phyloP scores from a whole-genome alignment of 2,329 filamentous ascomycete genomes.

The Arthrocladium fulminans region DNA sequence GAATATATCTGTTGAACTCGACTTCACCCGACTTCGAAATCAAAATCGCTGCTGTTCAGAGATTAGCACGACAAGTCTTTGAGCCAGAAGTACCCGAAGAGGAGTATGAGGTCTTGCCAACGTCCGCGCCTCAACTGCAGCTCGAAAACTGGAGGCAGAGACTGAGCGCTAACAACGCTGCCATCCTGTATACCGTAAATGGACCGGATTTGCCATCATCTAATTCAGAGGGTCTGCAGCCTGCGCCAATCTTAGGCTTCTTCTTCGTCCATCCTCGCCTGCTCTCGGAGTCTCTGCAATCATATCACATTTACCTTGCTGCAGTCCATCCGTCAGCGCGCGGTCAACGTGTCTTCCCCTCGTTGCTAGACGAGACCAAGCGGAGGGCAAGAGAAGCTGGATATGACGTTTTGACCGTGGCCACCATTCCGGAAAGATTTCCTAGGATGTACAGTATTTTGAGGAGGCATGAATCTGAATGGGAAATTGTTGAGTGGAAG shows the following conservation, averaged over 20 bases:
- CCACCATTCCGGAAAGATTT: neutral
- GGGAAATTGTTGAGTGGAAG: neutral
- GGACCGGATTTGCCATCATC: neutral
- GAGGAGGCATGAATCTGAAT: neutral
- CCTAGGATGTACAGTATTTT: slow-evolving; percentile 1
- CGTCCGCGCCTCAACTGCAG: neutral
- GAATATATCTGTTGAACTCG: neutral
- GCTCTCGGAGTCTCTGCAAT: neutral
- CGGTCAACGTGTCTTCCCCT: neutral
- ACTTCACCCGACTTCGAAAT: neutral
- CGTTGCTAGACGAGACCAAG: neutral
- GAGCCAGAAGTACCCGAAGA: neutral
- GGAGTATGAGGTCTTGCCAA: neutral
- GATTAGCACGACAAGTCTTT: neutral
- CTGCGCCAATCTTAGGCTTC: neutral
- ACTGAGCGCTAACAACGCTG: neutral
- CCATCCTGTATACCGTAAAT: neutral
- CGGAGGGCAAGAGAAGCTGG: neutral
- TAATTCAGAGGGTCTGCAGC: neutral
- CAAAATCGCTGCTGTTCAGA: neutral
- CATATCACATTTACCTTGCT: slow-evolving; percentile 1
- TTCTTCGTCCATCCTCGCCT: slow-evolving; percentile 1
- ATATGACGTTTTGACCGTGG: neutral
- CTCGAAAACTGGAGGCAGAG: slow-evolving; percentile 1
- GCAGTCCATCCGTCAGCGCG: neutral